These are phyloP conservation scores for Macrophomina phaseolina DNA, from an alignment of 2,329 filamentous ascomycete species.

Conservation along the genomic window DNA sequence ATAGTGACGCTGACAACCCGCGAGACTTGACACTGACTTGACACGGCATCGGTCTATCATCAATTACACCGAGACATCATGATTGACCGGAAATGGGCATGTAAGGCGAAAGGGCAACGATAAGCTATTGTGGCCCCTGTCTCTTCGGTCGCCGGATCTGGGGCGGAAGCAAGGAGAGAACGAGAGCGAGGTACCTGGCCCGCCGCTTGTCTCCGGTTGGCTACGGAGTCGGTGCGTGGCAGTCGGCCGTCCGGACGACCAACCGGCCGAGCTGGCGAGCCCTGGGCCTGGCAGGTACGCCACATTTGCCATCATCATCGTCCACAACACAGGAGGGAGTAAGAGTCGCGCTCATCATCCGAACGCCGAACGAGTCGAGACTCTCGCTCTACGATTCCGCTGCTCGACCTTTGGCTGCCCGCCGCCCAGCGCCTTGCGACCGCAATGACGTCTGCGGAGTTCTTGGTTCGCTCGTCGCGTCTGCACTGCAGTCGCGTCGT, in stretches of 20 bases:
- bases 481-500: background rate
- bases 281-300: background rate
- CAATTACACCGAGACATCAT: background rate
- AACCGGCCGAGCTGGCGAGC: background rate
- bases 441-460: background rate
- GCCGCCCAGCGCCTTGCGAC: background rate
- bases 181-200: background rate
- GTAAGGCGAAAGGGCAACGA: background rate
- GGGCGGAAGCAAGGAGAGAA: conserved; percentile 1
- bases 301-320: background rate
- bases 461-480: background rate
- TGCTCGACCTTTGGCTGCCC: background rate
- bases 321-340: background rate
- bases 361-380: background rate
- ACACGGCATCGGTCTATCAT: background rate
- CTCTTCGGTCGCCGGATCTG: background rate
- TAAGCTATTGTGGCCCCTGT: background rate
- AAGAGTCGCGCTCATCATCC: background rate
- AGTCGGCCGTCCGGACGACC: background rate
- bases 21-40: background rate
- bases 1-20: background rate
- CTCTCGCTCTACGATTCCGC: background rate
- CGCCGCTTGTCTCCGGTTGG: background rate
- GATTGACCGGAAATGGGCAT: background rate
- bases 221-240: background rate